These are phyloP conservation scores for Neckera pumila DNA, from an alignment of 225 moss, liverwort and hornwort species.

Conservation along the genomic window DNA sequence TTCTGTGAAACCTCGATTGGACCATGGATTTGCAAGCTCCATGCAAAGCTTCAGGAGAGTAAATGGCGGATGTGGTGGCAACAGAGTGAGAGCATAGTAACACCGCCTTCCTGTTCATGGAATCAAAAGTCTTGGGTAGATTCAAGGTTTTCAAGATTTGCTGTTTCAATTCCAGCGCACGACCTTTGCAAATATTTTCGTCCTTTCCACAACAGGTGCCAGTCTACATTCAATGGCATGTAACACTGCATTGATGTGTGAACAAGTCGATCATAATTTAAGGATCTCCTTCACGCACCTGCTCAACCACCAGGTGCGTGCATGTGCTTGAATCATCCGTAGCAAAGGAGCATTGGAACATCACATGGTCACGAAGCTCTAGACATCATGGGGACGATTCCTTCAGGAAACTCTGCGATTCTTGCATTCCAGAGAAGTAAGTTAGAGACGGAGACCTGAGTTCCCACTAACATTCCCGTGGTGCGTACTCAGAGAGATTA, in stretches of 20 bases:
- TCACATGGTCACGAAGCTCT: neutral
- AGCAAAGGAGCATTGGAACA: neutral
- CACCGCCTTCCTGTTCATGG: neutral
- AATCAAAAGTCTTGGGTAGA: neutral
- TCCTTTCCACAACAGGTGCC: neutral
- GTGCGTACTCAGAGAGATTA: neutral
- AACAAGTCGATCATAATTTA: neutral
- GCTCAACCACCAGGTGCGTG: neutral
- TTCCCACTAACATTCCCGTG: neutral
- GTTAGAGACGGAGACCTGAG: neutral
- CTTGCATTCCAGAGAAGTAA: neutral
- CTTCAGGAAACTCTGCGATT: neutral
- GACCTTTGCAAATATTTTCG: neutral
- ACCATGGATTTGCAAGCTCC: neutral
- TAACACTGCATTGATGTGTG: neutral
- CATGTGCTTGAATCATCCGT: neutral
- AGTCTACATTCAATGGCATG: neutral
- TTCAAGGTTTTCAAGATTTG: neutral
- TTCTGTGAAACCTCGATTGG: neutral
- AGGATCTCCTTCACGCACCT: neutral
- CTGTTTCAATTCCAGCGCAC: neutral
- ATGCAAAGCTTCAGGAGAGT: neutral
- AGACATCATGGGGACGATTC: too few species aligned
- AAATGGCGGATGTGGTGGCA: neutral
- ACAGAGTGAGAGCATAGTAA: too few species aligned